Evolutionary conservation across 1,284 basidiomycete species (phyloP).

Genomic region (Salmacisia buchloeana): DNA sequence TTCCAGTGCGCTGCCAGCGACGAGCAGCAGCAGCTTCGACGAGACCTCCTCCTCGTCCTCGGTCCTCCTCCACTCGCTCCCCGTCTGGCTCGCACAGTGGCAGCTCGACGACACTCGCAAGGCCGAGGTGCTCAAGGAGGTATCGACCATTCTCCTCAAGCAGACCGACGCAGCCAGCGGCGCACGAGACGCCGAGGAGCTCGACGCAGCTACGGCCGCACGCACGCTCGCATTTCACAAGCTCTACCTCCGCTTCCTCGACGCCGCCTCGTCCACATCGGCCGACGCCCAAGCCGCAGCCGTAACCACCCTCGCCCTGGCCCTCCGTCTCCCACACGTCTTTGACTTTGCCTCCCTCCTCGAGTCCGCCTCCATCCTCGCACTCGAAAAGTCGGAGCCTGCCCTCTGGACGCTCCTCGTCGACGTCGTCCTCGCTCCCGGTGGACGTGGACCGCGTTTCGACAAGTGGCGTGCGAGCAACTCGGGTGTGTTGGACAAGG

Average conservation of each 20-base stretch:
- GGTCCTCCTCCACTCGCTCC: constrained; percentile 24
- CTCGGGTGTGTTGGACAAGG: constrained; percentile 17
- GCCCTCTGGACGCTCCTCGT: constrained; percentile 14
- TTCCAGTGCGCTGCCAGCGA: not conserved
- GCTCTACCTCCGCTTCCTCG: constrained; percentile 42
- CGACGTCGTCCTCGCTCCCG: constrained; percentile 39
- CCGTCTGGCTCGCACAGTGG: constrained; percentile 46
- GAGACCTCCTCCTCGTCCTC: not conserved
- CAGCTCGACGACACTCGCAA: constrained; percentile 29
- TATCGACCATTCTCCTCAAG: constrained; percentile 29
- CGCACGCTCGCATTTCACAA: constrained; percentile 22
- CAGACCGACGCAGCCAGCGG: not conserved
- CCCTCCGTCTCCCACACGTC: constrained; percentile 39
- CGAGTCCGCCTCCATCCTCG: constrained; percentile 29
- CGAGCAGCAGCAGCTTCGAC: not conserved
- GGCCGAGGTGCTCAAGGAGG: constrained; percentile 27
- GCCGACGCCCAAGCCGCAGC: constrained; percentile 21
- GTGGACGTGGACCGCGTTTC: constrained; percentile 30
- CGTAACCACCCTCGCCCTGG: constrained; percentile 28
- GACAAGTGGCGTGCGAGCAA: constrained; percentile 20
- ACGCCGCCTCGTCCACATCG: constrained; percentile 4
- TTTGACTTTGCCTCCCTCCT: constrained; percentile 45
- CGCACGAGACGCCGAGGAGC: constrained; percentile 28
- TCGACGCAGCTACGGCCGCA: constrained; percentile 34
- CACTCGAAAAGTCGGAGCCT: constrained; percentile 20